Evolutionary conservation across 2,329 filamentous ascomycete genomes (phyloP).

Genomic region (Aspergillus sclerotialis): DNA sequence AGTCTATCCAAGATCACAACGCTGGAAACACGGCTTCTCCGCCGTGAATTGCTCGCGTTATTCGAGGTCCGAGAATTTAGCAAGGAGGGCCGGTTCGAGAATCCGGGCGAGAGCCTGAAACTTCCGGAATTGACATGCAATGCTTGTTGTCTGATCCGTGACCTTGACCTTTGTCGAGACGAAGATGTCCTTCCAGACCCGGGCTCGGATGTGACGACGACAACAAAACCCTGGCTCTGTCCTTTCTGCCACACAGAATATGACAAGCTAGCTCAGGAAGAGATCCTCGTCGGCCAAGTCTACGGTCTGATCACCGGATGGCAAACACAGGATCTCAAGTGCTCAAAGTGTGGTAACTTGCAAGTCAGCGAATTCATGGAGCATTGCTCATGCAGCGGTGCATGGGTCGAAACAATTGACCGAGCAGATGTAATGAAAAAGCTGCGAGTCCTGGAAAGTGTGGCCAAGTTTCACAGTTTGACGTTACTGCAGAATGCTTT

Average conservation of each 20-base stretch:
- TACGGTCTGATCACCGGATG: conserved; percentile 71
- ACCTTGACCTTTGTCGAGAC: conserved; percentile 89
- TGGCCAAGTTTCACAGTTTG: conserved; percentile 72
- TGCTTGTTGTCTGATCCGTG: conserved; percentile 80
- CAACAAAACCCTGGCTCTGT: conserved; percentile 62
- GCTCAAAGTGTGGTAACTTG: conserved; percentile 59
- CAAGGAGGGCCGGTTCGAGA: conserved; percentile 76
- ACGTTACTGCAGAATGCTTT: conserved; percentile 75
- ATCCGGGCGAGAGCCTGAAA: conserved; percentile 69
- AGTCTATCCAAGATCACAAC: conserved; percentile 85
- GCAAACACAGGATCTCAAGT: conserved; percentile 86
- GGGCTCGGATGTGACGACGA: conserved; percentile 20
- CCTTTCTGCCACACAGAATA: conserved; percentile 67
- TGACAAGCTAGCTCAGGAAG: conserved; percentile 74
- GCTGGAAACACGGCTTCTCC: conserved; percentile 76
- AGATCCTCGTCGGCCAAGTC: conserved; percentile 69
- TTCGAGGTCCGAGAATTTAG: conserved; percentile 96
- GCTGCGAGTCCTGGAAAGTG: conserved; percentile 64
- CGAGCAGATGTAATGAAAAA: conserved; percentile 58
- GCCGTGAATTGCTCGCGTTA: conserved; percentile 79
- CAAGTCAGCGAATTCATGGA: conserved; percentile 92
- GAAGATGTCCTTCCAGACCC: conserved; percentile 63
- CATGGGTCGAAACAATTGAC: conserved; percentile 69
- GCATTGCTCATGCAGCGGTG: conserved; percentile 86
- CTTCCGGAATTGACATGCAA: conserved; percentile 76